Percentiles rank a stretch among this genome's conserved stretches.
Conservation (phyloP, 2,329 filamentous ascomycete species). For the Hysterium pulicare region DNA sequence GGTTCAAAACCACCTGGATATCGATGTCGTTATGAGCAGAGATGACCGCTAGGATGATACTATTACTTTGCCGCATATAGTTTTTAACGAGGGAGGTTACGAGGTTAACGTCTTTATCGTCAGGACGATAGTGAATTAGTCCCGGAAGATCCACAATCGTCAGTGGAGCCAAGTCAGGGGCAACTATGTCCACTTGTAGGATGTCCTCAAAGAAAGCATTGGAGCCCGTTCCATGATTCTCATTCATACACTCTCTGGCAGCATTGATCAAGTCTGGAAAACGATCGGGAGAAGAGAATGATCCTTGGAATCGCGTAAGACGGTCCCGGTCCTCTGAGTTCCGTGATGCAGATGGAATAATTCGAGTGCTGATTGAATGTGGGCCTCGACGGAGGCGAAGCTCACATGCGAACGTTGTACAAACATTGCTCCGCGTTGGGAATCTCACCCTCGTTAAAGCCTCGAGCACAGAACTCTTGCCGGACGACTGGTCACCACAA, state of each 20-base stretch:
- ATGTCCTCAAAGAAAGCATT: conserved; percentile 14
- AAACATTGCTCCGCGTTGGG: conserved; percentile 51
- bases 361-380: conserved; percentile 39
- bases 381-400: conserved; percentile 48
- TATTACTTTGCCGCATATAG: conserved; percentile 56
- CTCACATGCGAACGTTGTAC: conserved; percentile 60
- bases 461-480: conserved; percentile 61
- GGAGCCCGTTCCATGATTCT: background rate
- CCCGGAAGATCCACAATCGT: conserved; percentile 33
- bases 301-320: conserved; percentile 31
- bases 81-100: conserved; percentile 36
- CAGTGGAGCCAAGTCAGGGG: conserved; percentile 10
- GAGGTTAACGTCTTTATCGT: conserved; percentile 27
- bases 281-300: conserved; percentile 31
- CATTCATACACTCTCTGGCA: conserved; percentile 39
- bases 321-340: conserved; percentile 23
- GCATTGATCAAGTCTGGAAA: conserved; percentile 47
- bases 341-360: conserved; percentile 20
- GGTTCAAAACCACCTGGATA: conserved; percentile 54
- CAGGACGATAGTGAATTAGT: conserved; percentile 28
- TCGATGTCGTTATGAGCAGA: conserved; percentile 44
- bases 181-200: conserved; percentile 14
- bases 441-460: conserved; percentile 60
- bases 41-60: conserved; percentile 53
- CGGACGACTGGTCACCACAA: conserved; percentile 58